Base-by-base conservation (phyloP, 495 filamentous ascomycete species). In the Cryomyces antarcticus region DNA sequence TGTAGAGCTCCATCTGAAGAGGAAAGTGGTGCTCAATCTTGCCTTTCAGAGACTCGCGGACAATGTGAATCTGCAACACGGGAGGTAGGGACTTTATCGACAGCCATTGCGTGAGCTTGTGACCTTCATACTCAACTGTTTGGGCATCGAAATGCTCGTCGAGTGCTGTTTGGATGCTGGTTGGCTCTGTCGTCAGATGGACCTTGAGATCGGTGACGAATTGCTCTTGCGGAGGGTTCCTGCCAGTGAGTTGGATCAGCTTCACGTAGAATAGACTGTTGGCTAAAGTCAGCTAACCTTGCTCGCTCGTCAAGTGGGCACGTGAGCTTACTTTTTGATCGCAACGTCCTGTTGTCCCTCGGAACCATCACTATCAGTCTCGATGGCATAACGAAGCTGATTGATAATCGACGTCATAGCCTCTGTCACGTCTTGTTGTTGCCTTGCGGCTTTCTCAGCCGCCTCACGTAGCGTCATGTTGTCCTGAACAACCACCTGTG, bases 361-460 rank as follows among this genome's bases (percentile, higher is more conserved):
- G 7, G 67, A 57, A 28, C 72, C 74, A 42, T 76, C 59, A 2
- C 61, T 60, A 5, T 64, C 61, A 31, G 84, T 69, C 48, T 72
- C 76, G 52, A 94, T 86, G 4, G 86, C 87, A 48, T 82, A 84
- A 54, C 83, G 77, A n/a, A 94, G 67, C 34, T 88, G 81, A 49
- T 87, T 86, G 31, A 92, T 70, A 24, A 92, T 77, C 55, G 89
- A 87, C 34, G 83, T 83, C 56, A 94, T 87, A 33, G 93, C 87
- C 57, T 97, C 89, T 7, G 81, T 86, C 5, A 93, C 89, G 62
- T 97, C 89, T 62, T 95, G 61, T 45, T 64, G 88, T 53, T 87
- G 73, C 68, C 17, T 24, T 2, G 13, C 70, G 68, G 50, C 74
- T 66, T 56, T 49, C 17, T 41, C 39, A 27, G 46, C 28, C 1